A percentile compares a stretch with the other conserved stretches of the same genome.
Evolutionary conservation across 2,329 filamentous ascomycete species (phyloP).

Genomic region (Pseudocercospora macadamiae): DNA sequence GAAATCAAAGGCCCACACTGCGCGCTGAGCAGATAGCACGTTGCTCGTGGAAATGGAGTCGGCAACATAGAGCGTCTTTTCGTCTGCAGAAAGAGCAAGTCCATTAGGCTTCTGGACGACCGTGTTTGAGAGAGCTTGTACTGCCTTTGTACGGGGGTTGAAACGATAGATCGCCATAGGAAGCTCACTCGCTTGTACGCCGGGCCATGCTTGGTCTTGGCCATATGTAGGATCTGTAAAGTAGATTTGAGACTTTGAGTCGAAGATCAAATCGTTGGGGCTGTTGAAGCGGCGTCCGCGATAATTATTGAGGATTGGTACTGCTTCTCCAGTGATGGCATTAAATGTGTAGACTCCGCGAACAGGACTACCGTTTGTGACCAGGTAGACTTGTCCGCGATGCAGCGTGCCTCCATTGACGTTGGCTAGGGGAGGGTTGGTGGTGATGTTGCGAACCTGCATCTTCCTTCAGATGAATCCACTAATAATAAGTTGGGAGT

Average conservation of each 20-base stretch:
- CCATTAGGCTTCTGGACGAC: constrained; percentile 39
- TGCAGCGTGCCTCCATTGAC: constrained; percentile 34
- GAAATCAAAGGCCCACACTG: constrained; percentile 38
- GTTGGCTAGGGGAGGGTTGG: constrained; percentile 26
- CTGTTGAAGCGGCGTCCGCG: constrained; percentile 64
- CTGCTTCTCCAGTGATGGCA: constrained; percentile 17
- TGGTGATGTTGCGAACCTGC: constrained; percentile 24
- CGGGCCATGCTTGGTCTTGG: constrained; percentile 51
- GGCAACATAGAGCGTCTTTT: constrained; percentile 31
- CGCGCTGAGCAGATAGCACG: constrained; percentile 40
- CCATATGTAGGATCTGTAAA: constrained; percentile 38
- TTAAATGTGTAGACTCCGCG: constrained; percentile 25
- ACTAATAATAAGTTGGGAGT: background rate
- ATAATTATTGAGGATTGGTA: constrained; percentile 58
- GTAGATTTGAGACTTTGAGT: constrained; percentile 43
- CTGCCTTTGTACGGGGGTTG: constrained; percentile 51
- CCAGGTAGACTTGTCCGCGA: constrained; percentile 26
- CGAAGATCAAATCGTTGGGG: constrained; percentile 60
- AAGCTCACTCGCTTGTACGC: constrained; percentile 57
- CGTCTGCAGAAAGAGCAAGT: constrained; percentile 29
- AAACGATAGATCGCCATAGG: constrained; percentile 63
- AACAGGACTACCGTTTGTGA: constrained; percentile 29
- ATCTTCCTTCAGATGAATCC: background rate
- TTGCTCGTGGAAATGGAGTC: constrained; percentile 28
- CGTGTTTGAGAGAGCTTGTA: constrained; percentile 57